Evolutionary conservation across 331 rosid genomes (phyloP), one percentile per base, ranked within the genome.

Genomic region (Acacia concinna): DNA sequence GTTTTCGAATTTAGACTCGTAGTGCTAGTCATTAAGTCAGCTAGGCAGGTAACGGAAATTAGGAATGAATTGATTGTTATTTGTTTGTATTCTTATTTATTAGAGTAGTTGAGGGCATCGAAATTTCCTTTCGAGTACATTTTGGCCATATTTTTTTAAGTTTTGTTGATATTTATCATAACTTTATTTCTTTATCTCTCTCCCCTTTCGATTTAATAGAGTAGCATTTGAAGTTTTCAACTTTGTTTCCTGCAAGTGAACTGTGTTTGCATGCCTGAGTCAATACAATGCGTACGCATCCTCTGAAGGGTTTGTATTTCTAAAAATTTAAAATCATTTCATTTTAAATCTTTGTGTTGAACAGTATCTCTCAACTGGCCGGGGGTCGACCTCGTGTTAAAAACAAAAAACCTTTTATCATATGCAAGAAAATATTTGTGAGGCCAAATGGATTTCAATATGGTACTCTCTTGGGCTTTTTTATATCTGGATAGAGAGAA

Each of bases 21-120:
- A 40, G 84, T 76, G 71, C 12, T 76, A 73, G 78, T 46, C 69
- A 74, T 38, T 76, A 59, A 59, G 75, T 46, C 80, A 35, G 74
- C 31, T 73, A 71, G 82, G 84, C 74, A 76, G 86, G 78, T 79
- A 51, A 38, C 70, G n/a, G 79, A 78, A 62, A 63, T 64, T 81
- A 85, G 86, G 74, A 71, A 70, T 68, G 77, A 77, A 65, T 79
- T 82, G 80, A 64, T 82, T 85, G 84, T 79, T 82, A 78, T 54
- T 82, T 85, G 84, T 69, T 82, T 66, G 82, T 71, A 71, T 78
- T 70, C 23, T 73, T 51, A 79, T 82, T 79, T 23, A 34, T 1
- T 79, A 70, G 59, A 5, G 57, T 74, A 78, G 68, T 51, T 74
- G 47, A 47, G 52, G 40, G 74, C 51, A 12, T 28, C 32, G 63